Conservation (phyloP, 495 filamentous ascomycete species). For the Penicillium turbatum region DNA sequence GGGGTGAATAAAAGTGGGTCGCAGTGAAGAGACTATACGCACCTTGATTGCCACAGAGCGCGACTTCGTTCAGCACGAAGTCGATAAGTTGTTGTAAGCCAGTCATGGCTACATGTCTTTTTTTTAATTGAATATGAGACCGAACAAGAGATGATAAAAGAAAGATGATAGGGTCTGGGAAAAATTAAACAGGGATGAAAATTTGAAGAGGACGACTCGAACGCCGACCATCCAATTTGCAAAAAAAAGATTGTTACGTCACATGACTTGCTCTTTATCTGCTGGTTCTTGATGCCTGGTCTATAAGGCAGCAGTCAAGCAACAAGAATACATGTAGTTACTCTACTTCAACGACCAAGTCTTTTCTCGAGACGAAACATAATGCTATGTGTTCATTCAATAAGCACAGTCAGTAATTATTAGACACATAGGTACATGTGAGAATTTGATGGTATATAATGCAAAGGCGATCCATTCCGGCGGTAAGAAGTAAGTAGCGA, state of each 20-base stretch:
- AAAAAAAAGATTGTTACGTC: not conserved
- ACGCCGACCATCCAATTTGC: constrained; percentile 27
- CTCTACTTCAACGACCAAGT: too few relatives aligned
- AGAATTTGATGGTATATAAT: too few relatives aligned
- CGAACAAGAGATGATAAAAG: not conserved
- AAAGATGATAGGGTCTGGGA: not conserved
- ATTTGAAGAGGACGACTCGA: constrained; percentile 35
- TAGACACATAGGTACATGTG: too few relatives aligned
- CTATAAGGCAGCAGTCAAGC: not conserved
- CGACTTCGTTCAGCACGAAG: constrained; percentile 67
- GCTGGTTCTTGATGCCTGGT: constrained; percentile 2
- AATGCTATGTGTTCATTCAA: too few relatives aligned
- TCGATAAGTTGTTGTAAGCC: constrained; percentile 68
- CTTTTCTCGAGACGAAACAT: too few relatives aligned
- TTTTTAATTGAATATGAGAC: constrained; percentile 9
- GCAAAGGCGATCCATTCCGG: too few relatives aligned
- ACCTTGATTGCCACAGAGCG: constrained; percentile 66
- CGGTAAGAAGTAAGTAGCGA: too few relatives aligned
- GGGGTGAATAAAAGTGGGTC: constrained; percentile 24
- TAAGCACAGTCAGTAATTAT: too few relatives aligned
- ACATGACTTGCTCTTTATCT: not conserved
- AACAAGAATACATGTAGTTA: too few relatives aligned
- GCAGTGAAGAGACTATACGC: constrained; percentile 33
- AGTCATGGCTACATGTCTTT: constrained; percentile 48
- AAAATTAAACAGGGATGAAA: constrained; percentile 16